These are phyloP conservation scores for Clarireedia sp. DNA, from an alignment of 2,329 filamentous ascomycete species.

Conservation along the genomic window DNA sequence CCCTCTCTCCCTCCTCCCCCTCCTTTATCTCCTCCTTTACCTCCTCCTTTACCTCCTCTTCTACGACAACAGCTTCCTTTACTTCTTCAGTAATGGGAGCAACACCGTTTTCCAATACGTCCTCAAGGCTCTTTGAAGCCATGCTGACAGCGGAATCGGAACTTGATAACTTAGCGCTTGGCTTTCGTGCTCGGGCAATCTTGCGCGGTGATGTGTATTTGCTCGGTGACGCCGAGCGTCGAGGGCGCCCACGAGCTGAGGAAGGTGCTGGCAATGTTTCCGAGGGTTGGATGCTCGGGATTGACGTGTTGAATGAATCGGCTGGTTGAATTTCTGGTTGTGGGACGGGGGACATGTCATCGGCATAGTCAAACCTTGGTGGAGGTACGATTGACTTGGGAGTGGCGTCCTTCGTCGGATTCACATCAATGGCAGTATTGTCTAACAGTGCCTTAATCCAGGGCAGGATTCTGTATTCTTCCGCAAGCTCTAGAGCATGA, in stretches of 20 bases:
- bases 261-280: constrained; percentile 26
- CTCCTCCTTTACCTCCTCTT: constrained; percentile 17
- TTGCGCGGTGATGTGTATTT: constrained; percentile 41
- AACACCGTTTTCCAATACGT: constrained; percentile 37
- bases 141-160: constrained; percentile 40
- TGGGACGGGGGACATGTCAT: not conserved
- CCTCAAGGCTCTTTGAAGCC: constrained; percentile 40
- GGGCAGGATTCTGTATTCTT: constrained; percentile 75
- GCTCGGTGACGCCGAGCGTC: constrained; percentile 51
- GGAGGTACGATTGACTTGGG: constrained; percentile 73
- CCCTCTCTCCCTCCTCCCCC: not conserved
- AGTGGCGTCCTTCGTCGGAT: constrained; percentile 35
- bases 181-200: constrained; percentile 23
- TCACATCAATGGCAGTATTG: constrained; percentile 63
- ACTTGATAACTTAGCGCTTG: constrained; percentile 38
- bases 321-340: not conserved
- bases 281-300: not conserved
- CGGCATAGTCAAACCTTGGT: constrained; percentile 49
- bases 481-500: constrained; percentile 70
- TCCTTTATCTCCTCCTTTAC: constrained; percentile 7
- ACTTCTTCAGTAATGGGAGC: constrained; percentile 15
- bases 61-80: not conserved
- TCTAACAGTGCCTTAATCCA: constrained; percentile 95
- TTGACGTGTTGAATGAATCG: not conserved
- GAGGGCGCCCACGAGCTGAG: constrained; percentile 35